A percentile compares a stretch with the other conserved stretches of the same genome.
Evolutionary conservation across 192 early-diverging fungal species (phyloP).

Genomic region (Gaertneriomyces sp.): DNA sequence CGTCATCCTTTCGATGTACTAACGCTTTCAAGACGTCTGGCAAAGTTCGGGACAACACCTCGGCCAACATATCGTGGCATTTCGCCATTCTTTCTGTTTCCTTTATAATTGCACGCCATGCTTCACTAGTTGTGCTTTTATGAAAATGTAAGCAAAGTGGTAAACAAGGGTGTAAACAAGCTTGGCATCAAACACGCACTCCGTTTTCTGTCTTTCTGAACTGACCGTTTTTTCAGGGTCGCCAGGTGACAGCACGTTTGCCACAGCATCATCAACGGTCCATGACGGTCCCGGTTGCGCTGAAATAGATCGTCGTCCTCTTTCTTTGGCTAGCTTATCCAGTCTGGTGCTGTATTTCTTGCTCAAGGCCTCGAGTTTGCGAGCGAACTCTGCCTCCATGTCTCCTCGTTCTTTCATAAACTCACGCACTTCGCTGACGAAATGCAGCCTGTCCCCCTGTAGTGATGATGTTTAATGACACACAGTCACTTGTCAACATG

Average conservation of each 20-base stretch:
- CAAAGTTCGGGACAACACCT: slow-evolving; percentile 48
- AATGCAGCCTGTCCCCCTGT: slow-evolving; percentile 51
- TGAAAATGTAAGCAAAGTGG: too few relatives aligned
- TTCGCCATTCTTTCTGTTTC: slow-evolving; percentile 54
- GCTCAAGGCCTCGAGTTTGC: slow-evolving; percentile 59
- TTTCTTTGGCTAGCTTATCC: slow-evolving; percentile 12
- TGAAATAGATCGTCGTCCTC: not conserved
- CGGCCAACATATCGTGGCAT: slow-evolving; percentile 46
- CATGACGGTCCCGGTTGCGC: too few relatives aligned
- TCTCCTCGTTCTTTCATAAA: slow-evolving; percentile 67
- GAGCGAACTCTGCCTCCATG: slow-evolving; percentile 68
- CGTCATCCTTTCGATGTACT: slow-evolving; percentile 59
- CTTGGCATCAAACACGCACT: too few relatives aligned
- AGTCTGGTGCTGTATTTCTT: slow-evolving; percentile 49
- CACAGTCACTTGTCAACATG: not conserved
- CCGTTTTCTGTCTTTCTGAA: too few relatives aligned
- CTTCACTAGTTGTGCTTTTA: slow-evolving; percentile 48
- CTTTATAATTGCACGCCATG: slow-evolving; percentile 59
- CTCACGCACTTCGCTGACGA: slow-evolving; percentile 63
- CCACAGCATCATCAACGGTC: too few relatives aligned
- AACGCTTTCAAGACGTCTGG: slow-evolving; percentile 56
- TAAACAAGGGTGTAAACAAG: too few relatives aligned
- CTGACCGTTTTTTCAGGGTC: too few relatives aligned
- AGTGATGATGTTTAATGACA: not conserved
- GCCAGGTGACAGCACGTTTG: too few relatives aligned